Evolutionary conservation across 2,329 filamentous ascomycete genomes (phyloP).

Genomic region (Teratosphaeria nubilosa): DNA sequence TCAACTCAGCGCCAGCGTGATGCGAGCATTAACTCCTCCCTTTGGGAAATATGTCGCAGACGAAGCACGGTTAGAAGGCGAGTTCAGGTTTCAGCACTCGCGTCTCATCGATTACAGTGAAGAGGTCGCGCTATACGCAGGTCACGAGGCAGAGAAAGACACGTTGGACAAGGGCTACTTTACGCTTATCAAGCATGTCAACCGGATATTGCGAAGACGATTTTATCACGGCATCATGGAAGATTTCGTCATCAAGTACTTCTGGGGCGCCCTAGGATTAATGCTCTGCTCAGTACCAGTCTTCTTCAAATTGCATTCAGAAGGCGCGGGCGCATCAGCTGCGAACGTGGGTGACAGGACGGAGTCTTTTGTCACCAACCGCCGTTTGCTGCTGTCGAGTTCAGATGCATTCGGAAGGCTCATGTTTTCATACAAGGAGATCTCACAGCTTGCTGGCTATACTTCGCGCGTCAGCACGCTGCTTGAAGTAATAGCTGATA

Average conservation of each 20-base stretch:
- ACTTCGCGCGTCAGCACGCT: conserved; percentile 85
- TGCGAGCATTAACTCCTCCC: conserved; percentile 88
- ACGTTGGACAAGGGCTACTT: conserved; percentile 97
- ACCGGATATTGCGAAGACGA: conserved; percentile 78
- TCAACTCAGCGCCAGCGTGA: conserved; percentile 81
- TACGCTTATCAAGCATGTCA: conserved; percentile 97
- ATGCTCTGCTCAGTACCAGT: conserved; percentile 89
- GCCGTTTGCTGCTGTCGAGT: conserved; percentile 80
- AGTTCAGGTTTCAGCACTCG: conserved; percentile 92
- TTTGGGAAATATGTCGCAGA: conserved; percentile 98
- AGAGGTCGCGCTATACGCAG: conserved; percentile 83
- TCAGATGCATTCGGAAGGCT: conserved; percentile 92
- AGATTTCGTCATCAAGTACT: conserved; percentile 98
- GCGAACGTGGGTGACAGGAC: conserved; percentile 14
- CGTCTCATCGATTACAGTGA: conserved; percentile 92
- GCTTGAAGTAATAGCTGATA: conserved; percentile 88
- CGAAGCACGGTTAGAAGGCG: conserved; percentile 85
- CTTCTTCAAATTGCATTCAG: conserved; percentile 64
- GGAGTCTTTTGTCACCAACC: conserved; percentile 78
- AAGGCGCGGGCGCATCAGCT: conserved; percentile 8
- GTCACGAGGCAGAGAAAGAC: conserved; percentile 92
- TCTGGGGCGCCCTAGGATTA: conserved; percentile 90
- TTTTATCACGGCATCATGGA: conserved; percentile 99
- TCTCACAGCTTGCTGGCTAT: conserved; percentile 91
- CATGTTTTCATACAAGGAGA: conserved; percentile 97